Evolutionary conservation across 148 eudicot species (phyloP), one percentile per base, ranked within the genome.

Genomic region (Silene uniflora): DNA sequence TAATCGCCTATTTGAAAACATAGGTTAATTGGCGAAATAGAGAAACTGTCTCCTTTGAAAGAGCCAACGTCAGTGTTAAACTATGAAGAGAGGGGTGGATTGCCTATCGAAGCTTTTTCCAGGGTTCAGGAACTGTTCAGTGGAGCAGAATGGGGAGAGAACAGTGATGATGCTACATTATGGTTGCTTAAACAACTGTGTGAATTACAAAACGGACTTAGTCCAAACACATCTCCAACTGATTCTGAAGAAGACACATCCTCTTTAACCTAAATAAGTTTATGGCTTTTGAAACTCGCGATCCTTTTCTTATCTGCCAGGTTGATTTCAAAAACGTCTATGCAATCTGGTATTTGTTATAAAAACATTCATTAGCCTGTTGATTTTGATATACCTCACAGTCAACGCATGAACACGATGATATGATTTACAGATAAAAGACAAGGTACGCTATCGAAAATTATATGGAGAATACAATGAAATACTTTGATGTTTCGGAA

Each of bases 171-270:
- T 85, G 98, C 99, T 80, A 82, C 98, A 32, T 75, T 89, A 76
- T 96, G 99, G 99, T 81, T 96, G 60, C 87, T 96, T 67, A 92
- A 92, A 83, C 99, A 96, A 70, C 89, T 96, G 62, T 83, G 97
- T 11, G 88, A 83, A 21, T 74, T 92, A 71, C 84, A 83, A 80
- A 89, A 81, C 67, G 88, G 91, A 78, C 75, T 90, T 39, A 89
- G 91, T 83, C 79, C 90, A 74, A 88, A 88, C 76, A 84, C 91
- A 42, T 96, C 99, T 14, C 98, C 99, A 44, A 83, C 91, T 75
- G 99, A 96, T 80, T 96, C 99, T 9, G 99, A 96, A 81, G 99
- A 96, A 76, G 98, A n/a, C n/a, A n/a, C n/a, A n/a, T n/a, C n/a
- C n/a, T n/a, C n/a, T n/a, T n/a, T n/a, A n/a, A n/a, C n/a, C n/a